Evolutionary conservation across 441 rosid genomes (phyloP).

Genomic region (Cnidoscolus chayamansa): DNA sequence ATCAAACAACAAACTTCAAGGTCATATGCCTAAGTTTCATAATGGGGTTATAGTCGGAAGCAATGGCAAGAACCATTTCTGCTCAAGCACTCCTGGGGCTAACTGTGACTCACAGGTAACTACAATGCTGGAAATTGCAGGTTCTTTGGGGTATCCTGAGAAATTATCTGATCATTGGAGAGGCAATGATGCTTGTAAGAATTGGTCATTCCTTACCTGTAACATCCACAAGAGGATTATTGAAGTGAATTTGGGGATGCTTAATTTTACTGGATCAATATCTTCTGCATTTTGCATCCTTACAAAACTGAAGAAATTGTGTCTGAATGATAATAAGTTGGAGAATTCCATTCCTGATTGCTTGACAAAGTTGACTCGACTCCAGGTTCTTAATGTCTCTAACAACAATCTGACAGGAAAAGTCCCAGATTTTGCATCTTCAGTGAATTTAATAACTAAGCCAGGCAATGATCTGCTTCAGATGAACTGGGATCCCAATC

Average conservation of each 20-base stretch:
- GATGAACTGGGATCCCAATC: no score
- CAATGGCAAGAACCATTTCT: slow-evolving; percentile 12
- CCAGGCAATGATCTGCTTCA: background rate
- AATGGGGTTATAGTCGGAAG: background rate
- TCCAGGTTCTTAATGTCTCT: slow-evolving; percentile 51
- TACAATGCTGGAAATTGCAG: slow-evolving; percentile 9
- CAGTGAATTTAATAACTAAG: background rate
- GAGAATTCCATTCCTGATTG: slow-evolving; percentile 33
- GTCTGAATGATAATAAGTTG: slow-evolving; percentile 2
- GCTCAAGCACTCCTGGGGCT: background rate
- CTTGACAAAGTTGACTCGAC: slow-evolving; percentile 43
- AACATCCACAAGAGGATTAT: background rate
- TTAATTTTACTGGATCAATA: slow-evolving; percentile 38
- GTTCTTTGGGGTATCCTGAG: slow-evolving; percentile 13
- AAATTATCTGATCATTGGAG: slow-evolving; percentile 6
- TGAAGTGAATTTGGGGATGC: slow-evolving; percentile 10
- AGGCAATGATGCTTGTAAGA: slow-evolving; percentile 19
- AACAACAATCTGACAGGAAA: slow-evolving; percentile 46
- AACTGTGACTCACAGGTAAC: slow-evolving; percentile 15
- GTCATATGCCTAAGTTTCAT: background rate
- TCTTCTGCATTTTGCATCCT: slow-evolving; percentile 55
- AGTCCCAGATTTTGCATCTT: background rate
- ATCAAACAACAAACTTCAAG: background rate
- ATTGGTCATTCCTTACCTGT: slow-evolving; percentile 1
- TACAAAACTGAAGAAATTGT: slow-evolving; percentile 38